phyloP scores from a whole-genome alignment of 2,329 filamentous ascomycete genomes.

The Aspergillus aculeatinus region DNA sequence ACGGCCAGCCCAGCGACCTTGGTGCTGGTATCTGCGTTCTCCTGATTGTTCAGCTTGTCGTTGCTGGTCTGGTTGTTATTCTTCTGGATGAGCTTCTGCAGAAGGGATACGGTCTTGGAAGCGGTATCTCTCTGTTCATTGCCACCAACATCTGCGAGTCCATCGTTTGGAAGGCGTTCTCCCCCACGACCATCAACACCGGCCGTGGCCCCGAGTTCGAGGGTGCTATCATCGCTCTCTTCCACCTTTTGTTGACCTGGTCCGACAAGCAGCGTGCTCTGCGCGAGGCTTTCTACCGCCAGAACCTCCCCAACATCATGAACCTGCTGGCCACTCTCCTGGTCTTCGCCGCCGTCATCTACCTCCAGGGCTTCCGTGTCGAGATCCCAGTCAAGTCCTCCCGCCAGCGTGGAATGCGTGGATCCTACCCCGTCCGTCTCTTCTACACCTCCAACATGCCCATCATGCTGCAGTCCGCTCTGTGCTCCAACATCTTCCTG shows the following conservation, averaged over 20 bases:
- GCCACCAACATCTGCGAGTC: constrained; percentile 99
- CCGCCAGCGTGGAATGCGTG: constrained; percentile 96
- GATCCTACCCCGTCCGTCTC: constrained; percentile 95
- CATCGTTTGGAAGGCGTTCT: constrained; percentile 99
- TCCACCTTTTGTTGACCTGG: constrained; percentile 98
- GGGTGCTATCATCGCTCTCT: constrained; percentile 94
- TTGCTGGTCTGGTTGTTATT: constrained; percentile 97
- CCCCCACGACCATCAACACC: constrained; percentile 98
- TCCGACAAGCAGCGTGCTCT: constrained; percentile 98
- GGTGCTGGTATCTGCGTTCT: constrained; percentile 98
- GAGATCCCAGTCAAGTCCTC: constrained; percentile 99
- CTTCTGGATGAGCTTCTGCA: constrained; percentile 98
- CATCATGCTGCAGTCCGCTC: constrained; percentile 98
- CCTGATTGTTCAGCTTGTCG: constrained; percentile 94
- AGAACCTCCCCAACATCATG: constrained; percentile 99
- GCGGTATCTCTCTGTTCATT: constrained; percentile 98
- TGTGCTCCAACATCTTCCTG: constrained; percentile 98
- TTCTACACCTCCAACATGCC: constrained; percentile 99
- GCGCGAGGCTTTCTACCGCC: constrained; percentile 97
- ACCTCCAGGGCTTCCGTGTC: constrained; percentile 98
- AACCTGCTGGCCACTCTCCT: constrained; percentile 90
- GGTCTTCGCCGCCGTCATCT: constrained; percentile 97
- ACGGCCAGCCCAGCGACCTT: constrained; percentile 93
- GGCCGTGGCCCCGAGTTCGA: constrained; percentile 98
- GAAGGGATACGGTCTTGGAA: constrained; percentile 98